Base-by-base conservation (phyloP, 805 yeast species). In the Candida corydali region DNA sequence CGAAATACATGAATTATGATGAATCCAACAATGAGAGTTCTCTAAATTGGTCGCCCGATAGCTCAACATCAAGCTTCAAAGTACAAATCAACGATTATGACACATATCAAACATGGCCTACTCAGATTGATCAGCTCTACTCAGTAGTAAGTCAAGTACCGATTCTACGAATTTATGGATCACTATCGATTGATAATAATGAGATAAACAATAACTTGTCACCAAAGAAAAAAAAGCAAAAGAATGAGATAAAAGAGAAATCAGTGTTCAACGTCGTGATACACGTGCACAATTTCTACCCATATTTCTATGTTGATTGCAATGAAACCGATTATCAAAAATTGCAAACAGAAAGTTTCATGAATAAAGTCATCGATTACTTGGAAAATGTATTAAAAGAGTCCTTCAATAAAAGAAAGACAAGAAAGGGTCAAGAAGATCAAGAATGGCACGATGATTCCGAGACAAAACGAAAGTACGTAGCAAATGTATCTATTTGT, bases 201-300 rank as follows among this genome's bases (percentile, higher is more conserved):
- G 69, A 71, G 8, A 27, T 40, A 3, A 17, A 24, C 46, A 75
- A 26, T 19, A 39, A 42, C 20, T 17, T 26, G 7, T 30, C 40
- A 17, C 37, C 39, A n/a, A 26, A 16, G 18, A 30, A 27, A 28
- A 37, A 38, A 23, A 36, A 27, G 17, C 37, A 33, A 12, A 30
- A 20, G 25, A 24, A 42, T 30, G 30, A 14, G 6, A 20, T 17
- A 5, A 29, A 26, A 16, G 30, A 18, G 6, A 40, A 37, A 23
- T 34, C 28, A 10, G 57, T 51, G 23, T 60, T 50, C 44, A 59
- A 60, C 40, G 45, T 57, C 1, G 37, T 67, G 10, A 73, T 83
- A 1, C 96, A 93, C 55, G 63, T 93, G 8, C 98, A 89, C 61
- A 89, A 91, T 26, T 75, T 76, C 14, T 86, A 71, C 45, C 98